Base-by-base conservation (phyloP, 176 grass and related monocot species). In the Bothriochloa decipiens region DNA sequence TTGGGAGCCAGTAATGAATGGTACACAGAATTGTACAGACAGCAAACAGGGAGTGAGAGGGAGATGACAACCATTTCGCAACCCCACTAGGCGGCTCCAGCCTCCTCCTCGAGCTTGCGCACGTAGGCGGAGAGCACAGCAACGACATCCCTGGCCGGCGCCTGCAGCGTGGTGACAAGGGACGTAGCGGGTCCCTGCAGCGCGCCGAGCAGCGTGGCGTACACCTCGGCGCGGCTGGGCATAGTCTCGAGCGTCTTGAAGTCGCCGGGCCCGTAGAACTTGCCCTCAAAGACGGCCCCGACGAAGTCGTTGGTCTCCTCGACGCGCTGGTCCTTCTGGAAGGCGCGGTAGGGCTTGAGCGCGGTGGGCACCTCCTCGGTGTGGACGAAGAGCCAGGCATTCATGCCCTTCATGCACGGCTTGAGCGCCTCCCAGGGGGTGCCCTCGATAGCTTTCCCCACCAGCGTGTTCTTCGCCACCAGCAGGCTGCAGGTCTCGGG, bases 361-460 rank as follows among this genome's bases (percentile, higher is more conserved):
- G 91, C 91, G 22, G 67, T 80, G 16, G 96, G 93, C 10, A 98
- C 92, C 81, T 98, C 96, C 84, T 98, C 96, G 35, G 93, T 95
- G 80, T 93, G 93, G 57, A 98, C 93, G 55, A 98, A 98, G 73
- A 98, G 96, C 87, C 91, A 98, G 64, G 96, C 96, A 49, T 98
- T 98, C 96, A 95, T 95, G 33, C 96, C 96, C 85, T 87, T 98
- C 90, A 92, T 90, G 89, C 91, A 95, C 53, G 95, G 91, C 68
- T 82, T 89, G 46, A 98, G 91, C 60, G 91, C 82, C 78, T 95
- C 96, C 80, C 91, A 98, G 14, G 90, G 72, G 22, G 93, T 98
- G 36, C 93, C 96, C 53, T 91, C 93, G 72, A 98, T 93, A 83
- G 96, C 96, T 88, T 98, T 98, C 29, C 88, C 96, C 16, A 98